Percentiles rank a stretch among this genome's conserved stretches.
phyloP scores from a whole-genome alignment of 1,284 basidiomycete species.

The Ustilago shanxiensis region DNA sequence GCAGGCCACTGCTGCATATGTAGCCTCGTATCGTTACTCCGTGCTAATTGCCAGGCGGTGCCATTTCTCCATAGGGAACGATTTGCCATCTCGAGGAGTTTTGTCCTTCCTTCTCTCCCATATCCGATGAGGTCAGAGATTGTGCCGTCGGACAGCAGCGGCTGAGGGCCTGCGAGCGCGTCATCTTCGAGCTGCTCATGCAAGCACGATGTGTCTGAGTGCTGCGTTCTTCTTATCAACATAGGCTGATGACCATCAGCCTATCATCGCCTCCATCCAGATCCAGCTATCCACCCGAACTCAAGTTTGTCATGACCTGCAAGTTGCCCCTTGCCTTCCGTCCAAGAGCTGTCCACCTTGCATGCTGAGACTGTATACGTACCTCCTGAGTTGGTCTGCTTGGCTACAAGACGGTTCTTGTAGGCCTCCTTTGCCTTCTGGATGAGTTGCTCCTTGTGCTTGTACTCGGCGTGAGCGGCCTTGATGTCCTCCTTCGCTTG shows the following conservation, averaged over 20 bases:
- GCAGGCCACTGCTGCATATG: not conserved
- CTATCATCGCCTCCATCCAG: too few species aligned
- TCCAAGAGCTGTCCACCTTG: not conserved
- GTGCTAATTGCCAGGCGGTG: not conserved
- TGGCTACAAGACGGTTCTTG: conserved; percentile 73
- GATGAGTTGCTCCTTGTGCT: conserved; percentile 75
- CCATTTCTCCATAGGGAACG: not conserved
- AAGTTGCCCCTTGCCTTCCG: too few species aligned
- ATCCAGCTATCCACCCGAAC: too few species aligned
- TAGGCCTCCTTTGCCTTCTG: conserved; percentile 90
- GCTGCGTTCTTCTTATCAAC: too few species aligned
- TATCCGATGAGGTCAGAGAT: too few species aligned
- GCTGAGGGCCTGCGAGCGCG: not conserved
- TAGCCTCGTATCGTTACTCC: not conserved
- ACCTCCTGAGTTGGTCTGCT: conserved; percentile 43
- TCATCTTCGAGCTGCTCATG: too few species aligned
- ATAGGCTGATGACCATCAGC: too few species aligned
- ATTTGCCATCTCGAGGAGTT: not conserved
- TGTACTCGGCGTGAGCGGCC: conserved; percentile 74
- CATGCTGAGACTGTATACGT: conserved; percentile 10
- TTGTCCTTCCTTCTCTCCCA: not conserved
- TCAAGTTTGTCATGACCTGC: too few species aligned
- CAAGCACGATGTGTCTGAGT: too few species aligned
- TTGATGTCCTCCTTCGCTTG: conserved; percentile 85
- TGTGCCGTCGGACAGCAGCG: not conserved